These are phyloP conservation scores for Annona squamosa DNA, from an alignment of 164 flowering plant species.

Conservation along the genomic window DNA sequence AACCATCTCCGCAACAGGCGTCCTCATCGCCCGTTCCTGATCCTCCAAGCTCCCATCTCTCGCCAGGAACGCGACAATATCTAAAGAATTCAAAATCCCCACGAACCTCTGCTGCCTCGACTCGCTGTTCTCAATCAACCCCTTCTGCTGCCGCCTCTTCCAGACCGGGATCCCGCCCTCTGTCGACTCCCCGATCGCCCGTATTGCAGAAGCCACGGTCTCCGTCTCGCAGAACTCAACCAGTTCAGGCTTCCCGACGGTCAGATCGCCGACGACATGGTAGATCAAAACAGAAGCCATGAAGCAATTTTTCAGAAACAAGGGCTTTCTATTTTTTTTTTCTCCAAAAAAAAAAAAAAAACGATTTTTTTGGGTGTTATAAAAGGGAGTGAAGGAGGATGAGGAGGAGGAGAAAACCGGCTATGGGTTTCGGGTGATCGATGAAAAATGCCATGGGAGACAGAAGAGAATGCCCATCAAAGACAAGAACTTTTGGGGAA, in stretches of 20 bases:
- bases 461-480: constrained; percentile 18
- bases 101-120: constrained; percentile 80
- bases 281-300: constrained; percentile 92
- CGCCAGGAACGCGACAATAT: constrained; percentile 75
- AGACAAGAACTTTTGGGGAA: not conserved
- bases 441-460: constrained; percentile 13
- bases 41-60: constrained; percentile 52
- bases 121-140: constrained; percentile 48
- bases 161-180: constrained; percentile 89
- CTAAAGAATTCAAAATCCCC: constrained; percentile 77
- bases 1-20: constrained; percentile 79
- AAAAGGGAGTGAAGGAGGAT: constrained; percentile 65
- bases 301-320: not conserved
- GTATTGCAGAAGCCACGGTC: constrained; percentile 75
- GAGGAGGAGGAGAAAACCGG: constrained; percentile 50
- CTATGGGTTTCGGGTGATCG: constrained; percentile 36
- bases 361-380: constrained; percentile 9
- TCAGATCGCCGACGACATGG: constrained; percentile 94
- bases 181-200: constrained; percentile 69
- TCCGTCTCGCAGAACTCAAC: constrained; percentile 74
- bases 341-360: not conserved
- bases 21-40: constrained; percentile 74
- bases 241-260: constrained; percentile 91
- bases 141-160: constrained; percentile 50
- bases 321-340: not conserved